Evolutionary conservation across 768 basidiomycete species (phyloP).

Genomic region (Calocera cornea): DNA sequence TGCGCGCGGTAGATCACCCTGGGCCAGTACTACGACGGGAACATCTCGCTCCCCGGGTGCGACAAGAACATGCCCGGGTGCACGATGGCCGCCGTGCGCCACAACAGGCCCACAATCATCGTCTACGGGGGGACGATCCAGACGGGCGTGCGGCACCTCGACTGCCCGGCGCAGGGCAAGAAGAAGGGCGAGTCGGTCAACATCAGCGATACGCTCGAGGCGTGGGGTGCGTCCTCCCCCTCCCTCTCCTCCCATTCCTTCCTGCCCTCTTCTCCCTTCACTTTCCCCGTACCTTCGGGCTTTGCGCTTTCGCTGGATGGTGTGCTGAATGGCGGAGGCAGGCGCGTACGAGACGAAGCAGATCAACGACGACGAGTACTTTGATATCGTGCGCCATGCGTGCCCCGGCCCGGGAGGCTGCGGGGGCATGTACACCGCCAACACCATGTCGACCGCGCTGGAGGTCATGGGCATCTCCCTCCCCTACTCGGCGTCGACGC

Average conservation of each 20-base stretch:
- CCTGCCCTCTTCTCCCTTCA: too few relatives aligned
- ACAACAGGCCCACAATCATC: conserved; percentile 79
- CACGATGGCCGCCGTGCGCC: conserved; percentile 70
- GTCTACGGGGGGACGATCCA: conserved; percentile 77
- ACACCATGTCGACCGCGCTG: conserved; percentile 76
- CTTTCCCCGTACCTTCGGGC: too few relatives aligned
- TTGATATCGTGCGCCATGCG: conserved; percentile 74
- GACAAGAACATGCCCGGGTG: conserved; percentile 92
- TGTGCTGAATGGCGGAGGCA: conserved; percentile 20
- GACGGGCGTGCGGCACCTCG: conserved; percentile 49
- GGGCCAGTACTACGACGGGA: conserved; percentile 70
- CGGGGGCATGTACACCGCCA: conserved; percentile 84
- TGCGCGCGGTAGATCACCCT: conserved; percentile 9
- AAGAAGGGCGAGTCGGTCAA: conserved; percentile 71
- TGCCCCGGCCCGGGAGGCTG: conserved; percentile 78
- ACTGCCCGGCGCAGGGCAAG: conserved; percentile 14
- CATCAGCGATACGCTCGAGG: conserved; percentile 74
- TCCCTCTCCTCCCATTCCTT: background rate
- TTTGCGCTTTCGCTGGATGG: background rate
- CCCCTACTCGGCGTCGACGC: conserved; percentile 49
- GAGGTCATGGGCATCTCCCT: conserved; percentile 78
- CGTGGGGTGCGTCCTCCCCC: conserved; percentile 42
- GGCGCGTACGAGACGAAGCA: conserved; percentile 64
- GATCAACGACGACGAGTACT: conserved; percentile 64
- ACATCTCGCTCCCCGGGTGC: conserved; percentile 54